Evolutionary conservation across 257 asterid species (phyloP).

Genomic region (Primulina eburnea): DNA sequence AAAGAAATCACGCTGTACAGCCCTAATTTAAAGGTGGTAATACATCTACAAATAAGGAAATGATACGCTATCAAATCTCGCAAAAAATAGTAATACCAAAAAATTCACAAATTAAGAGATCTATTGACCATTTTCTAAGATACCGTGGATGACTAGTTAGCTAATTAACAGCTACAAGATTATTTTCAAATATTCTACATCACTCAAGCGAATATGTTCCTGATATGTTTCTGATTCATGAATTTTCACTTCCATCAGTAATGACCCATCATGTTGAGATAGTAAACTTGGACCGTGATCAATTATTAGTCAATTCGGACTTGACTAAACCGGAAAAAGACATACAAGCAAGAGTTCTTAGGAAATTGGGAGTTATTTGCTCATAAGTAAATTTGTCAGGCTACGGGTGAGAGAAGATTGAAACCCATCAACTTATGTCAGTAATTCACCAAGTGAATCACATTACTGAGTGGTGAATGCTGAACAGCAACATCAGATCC

Average conservation of each 20-base stretch:
- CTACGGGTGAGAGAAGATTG: background rate
- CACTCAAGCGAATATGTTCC: background rate
- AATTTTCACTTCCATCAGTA: background rate
- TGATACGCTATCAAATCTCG: too few relatives aligned
- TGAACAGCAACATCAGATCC: constrained; percentile 3
- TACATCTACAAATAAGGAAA: too few relatives aligned
- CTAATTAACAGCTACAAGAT: too few relatives aligned
- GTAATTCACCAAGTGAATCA: background rate
- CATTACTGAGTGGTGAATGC: background rate
- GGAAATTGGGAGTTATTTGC: background rate
- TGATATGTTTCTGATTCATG: too few relatives aligned
- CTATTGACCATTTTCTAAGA: too few relatives aligned
- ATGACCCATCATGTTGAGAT: background rate
- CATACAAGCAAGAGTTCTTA: background rate
- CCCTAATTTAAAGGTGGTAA: too few relatives aligned
- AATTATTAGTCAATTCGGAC: background rate
- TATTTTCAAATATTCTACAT: too few relatives aligned
- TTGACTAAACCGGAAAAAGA: background rate
- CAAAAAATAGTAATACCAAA: too few relatives aligned
- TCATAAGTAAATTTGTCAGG: background rate
- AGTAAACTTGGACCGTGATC: background rate
- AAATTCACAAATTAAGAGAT: too few relatives aligned
- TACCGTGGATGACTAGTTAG: too few relatives aligned
- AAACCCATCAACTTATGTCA: background rate
- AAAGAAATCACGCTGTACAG: too few relatives aligned